Base-by-base conservation (phyloP, 1,139 yeast species). In the Hyphopichia buzzinii region DNA sequence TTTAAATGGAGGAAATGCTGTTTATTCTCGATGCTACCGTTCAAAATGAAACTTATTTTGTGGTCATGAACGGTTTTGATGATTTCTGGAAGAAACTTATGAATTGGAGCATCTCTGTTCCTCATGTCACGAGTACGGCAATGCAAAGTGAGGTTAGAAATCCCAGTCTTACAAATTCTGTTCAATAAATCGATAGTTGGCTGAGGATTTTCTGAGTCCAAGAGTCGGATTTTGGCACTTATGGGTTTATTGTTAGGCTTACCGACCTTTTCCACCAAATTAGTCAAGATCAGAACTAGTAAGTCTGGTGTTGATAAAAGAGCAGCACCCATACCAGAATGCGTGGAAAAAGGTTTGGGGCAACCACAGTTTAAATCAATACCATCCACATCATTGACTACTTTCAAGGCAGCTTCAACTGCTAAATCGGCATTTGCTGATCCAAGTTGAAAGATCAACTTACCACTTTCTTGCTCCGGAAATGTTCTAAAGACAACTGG, bases 261-360 rank as follows among this genome's bases (percentile, higher is more conserved):
- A 4, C 98, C 98, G 1, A 92, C 92, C 44, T 88, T 72, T 17
- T 72, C 70, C 1, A 92, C 97, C 37, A 92, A 65, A 11, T 74
- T 73, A 3, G 62, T 59, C 40, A 92, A 63, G 25, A 92, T 92
- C 14, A 73, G 71, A 48, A 82, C 84, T 23, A 92, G 67, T 32
- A 76, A 62, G 32, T 86, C 96, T 0, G 97, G 97, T 0, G 90
- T 87, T 31, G 75, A 67, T 40, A 92, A 67, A 33, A 92, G 67
- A 1, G 96, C 97, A 3, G 97, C 96, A 4, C 98, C 98, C 97
- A 92, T 92, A 1, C 98, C 98, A 0, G 94, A 74, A 57, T 89
- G 97, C 3, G 88, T 74, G 1, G 89, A 81, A 50, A 86, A 87
- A 42, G 84, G 90, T 54, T 88, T 89, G 2, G 98, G 98, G 62